Conservation (phyloP, 371 early-diverging fungal genomes). For the Mucor sp. region DNA sequence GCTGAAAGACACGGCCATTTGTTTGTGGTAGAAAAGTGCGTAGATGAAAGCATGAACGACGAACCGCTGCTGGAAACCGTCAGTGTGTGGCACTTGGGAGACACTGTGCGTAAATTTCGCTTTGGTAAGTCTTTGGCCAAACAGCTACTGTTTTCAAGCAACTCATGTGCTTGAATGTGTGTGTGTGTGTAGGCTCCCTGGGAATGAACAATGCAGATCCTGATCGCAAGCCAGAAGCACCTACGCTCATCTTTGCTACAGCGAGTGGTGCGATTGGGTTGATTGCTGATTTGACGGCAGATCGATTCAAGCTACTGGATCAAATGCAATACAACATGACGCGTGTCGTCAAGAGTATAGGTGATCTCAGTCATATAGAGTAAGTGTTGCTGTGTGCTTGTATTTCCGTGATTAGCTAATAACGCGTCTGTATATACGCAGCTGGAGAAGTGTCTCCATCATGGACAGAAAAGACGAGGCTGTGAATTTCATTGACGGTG, state of each 20-base stretch:
- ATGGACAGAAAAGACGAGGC: slow-evolving; percentile 56
- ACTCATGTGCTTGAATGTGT: not conserved
- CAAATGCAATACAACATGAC: slow-evolving; percentile 77
- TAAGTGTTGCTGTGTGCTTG: slow-evolving; percentile 36
- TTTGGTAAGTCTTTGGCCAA: slow-evolving; percentile 53
- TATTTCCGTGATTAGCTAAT: no score
- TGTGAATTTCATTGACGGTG: slow-evolving; percentile 89
- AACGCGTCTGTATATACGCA: slow-evolving; percentile 11
- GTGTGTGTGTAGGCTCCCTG: slow-evolving; percentile 59
- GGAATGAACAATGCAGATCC: slow-evolving; percentile 70
- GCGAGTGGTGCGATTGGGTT: slow-evolving; percentile 83
- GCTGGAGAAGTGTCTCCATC: slow-evolving; percentile 71
- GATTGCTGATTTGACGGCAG: slow-evolving; percentile 67
- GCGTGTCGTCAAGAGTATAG: slow-evolving; percentile 62
- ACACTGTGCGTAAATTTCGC: slow-evolving; percentile 76
- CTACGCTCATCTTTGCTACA: slow-evolving; percentile 74
- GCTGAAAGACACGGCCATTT: slow-evolving; percentile 69
- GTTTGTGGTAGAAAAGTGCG: slow-evolving; percentile 58
- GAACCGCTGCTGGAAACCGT: slow-evolving; percentile 62
- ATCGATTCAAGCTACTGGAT: slow-evolving; percentile 63
- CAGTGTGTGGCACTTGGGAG: slow-evolving; percentile 86
- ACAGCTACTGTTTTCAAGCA: not conserved
- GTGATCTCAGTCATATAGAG: slow-evolving; percentile 66
- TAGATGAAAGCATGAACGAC: slow-evolving; percentile 48
- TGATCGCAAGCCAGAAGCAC: slow-evolving; percentile 53